Conservation (phyloP, 139 green algal species). For the Dunaliella sp. region DNA sequence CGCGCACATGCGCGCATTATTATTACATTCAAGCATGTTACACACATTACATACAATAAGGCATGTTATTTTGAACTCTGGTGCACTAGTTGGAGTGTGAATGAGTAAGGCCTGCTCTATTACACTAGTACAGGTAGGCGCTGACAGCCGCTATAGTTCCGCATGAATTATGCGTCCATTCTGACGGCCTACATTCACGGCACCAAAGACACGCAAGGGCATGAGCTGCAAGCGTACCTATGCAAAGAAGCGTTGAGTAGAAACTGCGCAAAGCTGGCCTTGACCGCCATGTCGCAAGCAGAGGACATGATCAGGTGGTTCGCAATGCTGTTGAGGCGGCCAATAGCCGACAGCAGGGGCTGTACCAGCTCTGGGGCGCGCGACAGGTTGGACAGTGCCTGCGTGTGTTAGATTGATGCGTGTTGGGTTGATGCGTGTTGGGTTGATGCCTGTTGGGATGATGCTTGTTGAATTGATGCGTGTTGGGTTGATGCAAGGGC, state of each 20-base stretch:
- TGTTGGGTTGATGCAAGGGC: no score
- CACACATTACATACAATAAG: no score
- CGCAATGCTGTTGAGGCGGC: neutral
- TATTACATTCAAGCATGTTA: no score
- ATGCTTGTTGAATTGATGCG: neutral
- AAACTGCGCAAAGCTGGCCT: constrained; percentile 6
- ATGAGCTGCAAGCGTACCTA: neutral
- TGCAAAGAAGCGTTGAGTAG: neutral
- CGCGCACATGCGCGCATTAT: no score
- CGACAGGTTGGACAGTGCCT: constrained; percentile 10
- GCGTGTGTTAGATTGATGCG: neutral
- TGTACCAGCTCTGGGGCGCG: constrained; percentile 8
- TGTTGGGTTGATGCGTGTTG: neutral
- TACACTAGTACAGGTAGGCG: no score
- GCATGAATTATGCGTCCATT: no score
- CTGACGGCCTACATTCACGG: no score
- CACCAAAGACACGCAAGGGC: no score
- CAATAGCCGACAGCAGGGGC: constrained; percentile 1
- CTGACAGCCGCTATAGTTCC: no score
- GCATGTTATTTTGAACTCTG: no score
- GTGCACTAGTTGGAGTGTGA: no score
- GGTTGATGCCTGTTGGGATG: neutral
- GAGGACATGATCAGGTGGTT: neutral
- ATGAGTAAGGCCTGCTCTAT: no score
- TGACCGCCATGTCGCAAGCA: neutral